Conservation (phyloP, 2,329 filamentous ascomycete genomes). For the Alternaria ventricosa region DNA sequence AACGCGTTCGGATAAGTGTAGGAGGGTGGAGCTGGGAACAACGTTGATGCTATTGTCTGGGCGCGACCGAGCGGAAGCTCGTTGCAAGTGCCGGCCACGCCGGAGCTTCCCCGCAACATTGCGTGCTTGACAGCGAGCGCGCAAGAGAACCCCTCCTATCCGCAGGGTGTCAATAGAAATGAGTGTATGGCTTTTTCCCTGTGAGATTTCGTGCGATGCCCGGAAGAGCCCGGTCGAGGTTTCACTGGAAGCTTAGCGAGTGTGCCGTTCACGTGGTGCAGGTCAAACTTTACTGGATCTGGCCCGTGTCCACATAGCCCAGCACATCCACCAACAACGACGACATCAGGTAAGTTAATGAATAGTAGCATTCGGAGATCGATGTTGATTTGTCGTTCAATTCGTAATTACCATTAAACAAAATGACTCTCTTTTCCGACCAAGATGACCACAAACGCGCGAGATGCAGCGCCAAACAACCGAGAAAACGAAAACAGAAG, state of each 20-base stretch:
- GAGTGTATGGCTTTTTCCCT: no score
- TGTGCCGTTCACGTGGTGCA: background rate
- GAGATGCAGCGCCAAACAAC: background rate
- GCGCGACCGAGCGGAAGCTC: background rate
- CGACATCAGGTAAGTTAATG: background rate
- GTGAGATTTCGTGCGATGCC: background rate
- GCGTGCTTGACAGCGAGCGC: background rate
- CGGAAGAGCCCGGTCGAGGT: background rate
- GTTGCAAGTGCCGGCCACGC: background rate
- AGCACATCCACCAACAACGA: background rate
- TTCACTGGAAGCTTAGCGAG: background rate
- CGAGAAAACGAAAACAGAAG: background rate
- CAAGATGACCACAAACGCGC: background rate
- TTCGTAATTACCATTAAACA: conserved; percentile 10
- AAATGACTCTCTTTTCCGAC: background rate
- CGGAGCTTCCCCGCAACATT: background rate
- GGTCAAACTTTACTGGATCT: background rate
- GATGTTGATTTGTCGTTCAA: background rate
- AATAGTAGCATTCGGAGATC: background rate
- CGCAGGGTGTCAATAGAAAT: background rate
- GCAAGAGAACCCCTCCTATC: background rate
- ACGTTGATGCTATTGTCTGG: conserved; percentile 10
- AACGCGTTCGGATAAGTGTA: conserved; percentile 18
- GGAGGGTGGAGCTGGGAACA: conserved; percentile 12
- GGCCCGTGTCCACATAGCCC: background rate